Percentiles rank a stretch among this genome's conserved stretches.
These are phyloP conservation scores for Kodamaea hsintzibuensis DNA, from an alignment of 805 yeast genomes.

Conservation along the genomic window DNA sequence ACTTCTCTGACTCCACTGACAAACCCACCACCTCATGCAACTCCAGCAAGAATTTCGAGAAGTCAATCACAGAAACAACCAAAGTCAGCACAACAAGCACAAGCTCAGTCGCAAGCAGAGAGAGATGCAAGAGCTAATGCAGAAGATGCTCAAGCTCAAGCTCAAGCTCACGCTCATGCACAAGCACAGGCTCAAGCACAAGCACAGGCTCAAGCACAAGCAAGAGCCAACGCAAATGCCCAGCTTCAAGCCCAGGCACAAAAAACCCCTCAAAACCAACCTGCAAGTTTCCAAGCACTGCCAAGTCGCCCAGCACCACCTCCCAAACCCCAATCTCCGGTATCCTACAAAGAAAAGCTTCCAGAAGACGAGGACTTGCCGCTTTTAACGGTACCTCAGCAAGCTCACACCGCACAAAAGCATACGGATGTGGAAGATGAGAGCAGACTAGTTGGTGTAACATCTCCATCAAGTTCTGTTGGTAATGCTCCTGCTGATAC, in stretches of 20 bases:
- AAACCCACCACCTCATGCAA: background rate
- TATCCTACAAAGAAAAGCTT: constrained; percentile 1
- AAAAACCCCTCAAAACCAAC: constrained; percentile 9
- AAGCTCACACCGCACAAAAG: constrained; percentile 38
- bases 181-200: constrained; percentile 6
- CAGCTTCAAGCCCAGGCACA: constrained; percentile 7
- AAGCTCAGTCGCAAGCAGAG: background rate
- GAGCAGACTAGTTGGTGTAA: constrained; percentile 7
- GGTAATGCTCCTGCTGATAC: constrained; percentile 24
- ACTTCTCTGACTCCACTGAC: background rate
- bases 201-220: constrained; percentile 5
- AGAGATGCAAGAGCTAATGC: background rate
- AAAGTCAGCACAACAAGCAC: background rate
- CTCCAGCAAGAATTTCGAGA: background rate
- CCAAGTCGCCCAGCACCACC: background rate
- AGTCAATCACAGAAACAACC: background rate
- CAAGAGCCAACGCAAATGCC: constrained; percentile 9
- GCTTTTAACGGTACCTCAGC: constrained; percentile 35
- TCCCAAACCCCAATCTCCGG: background rate
- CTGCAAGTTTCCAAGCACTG: background rate
- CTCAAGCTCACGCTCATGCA: background rate
- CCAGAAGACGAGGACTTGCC: constrained; percentile 17
- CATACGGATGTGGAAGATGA: background rate
- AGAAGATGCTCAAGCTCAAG: constrained; percentile 1
- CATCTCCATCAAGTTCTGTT: constrained; percentile 28